Percentiles rank a stretch among this genome's conserved stretches.
Evolutionary conservation across 2,329 filamentous ascomycete genomes (phyloP).

Genomic region (Sordariomycetes sp.): DNA sequence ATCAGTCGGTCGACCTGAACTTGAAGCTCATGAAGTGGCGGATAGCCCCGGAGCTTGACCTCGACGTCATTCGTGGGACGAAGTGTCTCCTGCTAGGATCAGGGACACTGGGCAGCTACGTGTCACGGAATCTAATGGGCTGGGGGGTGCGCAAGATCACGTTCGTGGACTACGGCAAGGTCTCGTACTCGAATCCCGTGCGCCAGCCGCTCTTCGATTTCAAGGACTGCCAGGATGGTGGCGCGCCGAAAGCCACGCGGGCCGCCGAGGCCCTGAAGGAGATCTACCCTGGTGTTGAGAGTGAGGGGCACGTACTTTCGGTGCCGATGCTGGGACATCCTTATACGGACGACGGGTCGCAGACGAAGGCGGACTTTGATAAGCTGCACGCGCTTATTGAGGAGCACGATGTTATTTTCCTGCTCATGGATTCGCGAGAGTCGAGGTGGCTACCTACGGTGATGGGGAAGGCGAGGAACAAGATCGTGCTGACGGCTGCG

Average conservation of each 20-base stretch:
- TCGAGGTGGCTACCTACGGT: constrained; percentile 92
- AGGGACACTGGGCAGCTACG: constrained; percentile 87
- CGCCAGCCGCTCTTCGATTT: constrained; percentile 89
- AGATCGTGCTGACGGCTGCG: constrained; percentile 94
- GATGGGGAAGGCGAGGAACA: constrained; percentile 85
- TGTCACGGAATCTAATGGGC: constrained; percentile 81
- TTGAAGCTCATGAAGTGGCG: constrained; percentile 99
- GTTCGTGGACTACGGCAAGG: constrained; percentile 85
- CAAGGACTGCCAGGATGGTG: constrained; percentile 77
- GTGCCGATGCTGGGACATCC: constrained; percentile 96
- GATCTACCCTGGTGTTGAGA: constrained; percentile 86
- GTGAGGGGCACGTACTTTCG: constrained; percentile 67
- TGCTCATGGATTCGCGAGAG: constrained; percentile 96
- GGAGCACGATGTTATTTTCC: constrained; percentile 82
- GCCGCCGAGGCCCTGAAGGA: constrained; percentile 72
- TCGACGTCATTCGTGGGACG: constrained; percentile 80
- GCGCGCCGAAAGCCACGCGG: constrained; percentile 68
- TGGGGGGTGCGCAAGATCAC: constrained; percentile 96
- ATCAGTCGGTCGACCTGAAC: constrained; percentile 92
- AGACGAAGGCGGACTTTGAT: constrained; percentile 64
- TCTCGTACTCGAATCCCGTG: constrained; percentile 95
- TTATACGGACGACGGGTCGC: constrained; percentile 55
- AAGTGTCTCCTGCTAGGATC: constrained; percentile 87
- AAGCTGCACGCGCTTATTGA: constrained; percentile 65
- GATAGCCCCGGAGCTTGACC: constrained; percentile 76